These are phyloP conservation scores for Marasmius tenuissimus DNA, from an alignment of 1,284 basidiomycete genomes.

Conservation along the genomic window DNA sequence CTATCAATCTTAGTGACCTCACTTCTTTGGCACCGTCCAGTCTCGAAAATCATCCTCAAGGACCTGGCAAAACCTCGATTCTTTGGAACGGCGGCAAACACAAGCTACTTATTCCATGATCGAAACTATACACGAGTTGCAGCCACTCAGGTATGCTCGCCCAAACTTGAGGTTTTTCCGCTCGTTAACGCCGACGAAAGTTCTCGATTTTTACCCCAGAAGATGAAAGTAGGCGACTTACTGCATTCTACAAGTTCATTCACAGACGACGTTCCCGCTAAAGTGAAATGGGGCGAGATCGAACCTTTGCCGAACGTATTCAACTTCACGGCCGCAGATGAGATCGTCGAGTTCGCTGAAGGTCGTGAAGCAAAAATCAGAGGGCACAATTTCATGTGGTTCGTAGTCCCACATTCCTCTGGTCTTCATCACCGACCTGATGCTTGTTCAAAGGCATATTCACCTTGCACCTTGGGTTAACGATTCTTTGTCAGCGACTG, in stretches of 20 bases:
- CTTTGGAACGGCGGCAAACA: not conserved
- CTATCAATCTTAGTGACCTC: too few relatives aligned
- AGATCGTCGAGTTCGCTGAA: constrained; percentile 44
- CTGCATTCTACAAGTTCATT: not conserved
- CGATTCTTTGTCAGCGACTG: not conserved
- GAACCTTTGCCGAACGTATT: constrained; percentile 50
- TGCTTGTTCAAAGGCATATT: not conserved
- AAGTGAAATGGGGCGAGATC: constrained; percentile 42
- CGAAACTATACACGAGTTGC: not conserved
- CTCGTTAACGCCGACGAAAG: not conserved
- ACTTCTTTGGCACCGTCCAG: not conserved
- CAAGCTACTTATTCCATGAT: not conserved
- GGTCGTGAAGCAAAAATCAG: constrained; percentile 40
- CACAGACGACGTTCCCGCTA: not conserved
- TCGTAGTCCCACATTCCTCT: not conserved
- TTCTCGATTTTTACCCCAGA: constrained; percentile 1
- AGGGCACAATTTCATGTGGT: constrained; percentile 23
- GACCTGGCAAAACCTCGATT: not conserved
- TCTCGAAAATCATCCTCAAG: not conserved
- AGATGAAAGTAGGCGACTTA: not conserved
- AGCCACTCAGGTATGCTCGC: not conserved
- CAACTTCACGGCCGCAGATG: constrained; percentile 45
- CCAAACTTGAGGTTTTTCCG: not conserved
- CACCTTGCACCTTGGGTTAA: constrained; percentile 1
- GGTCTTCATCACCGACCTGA: not conserved